Conservation (phyloP, 257 asterid species). For the Solanum pinnatisectum region DNA sequence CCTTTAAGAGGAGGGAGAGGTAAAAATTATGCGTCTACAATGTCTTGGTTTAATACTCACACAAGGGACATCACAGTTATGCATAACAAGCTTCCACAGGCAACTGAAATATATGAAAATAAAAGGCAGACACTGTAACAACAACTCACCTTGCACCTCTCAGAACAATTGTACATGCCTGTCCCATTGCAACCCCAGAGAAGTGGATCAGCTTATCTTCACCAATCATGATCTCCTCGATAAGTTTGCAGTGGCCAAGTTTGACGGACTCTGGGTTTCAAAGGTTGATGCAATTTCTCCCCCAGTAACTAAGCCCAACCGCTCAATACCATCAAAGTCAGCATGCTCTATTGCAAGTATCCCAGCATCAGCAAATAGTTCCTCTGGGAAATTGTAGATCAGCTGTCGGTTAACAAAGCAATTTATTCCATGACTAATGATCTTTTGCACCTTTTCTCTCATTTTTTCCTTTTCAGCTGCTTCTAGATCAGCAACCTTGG, state of each 20-base stretch:
- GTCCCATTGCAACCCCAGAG: slow-evolving; percentile 96
- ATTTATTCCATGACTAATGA: slow-evolving; percentile 80
- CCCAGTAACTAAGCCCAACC: slow-evolving; percentile 90
- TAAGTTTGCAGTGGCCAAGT: slow-evolving; percentile 87
- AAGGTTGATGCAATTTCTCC: slow-evolving; percentile 96
- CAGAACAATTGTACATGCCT: slow-evolving; percentile 88
- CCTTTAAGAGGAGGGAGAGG: too few relatives aligned
- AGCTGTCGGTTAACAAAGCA: slow-evolving; percentile 92
- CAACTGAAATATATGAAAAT: not conserved
- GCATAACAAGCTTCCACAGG: not conserved
- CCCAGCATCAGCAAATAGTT: slow-evolving; percentile 95
- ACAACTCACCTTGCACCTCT: slow-evolving; percentile 81
- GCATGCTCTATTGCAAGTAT: slow-evolving; percentile 97
- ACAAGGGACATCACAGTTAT: not conserved
- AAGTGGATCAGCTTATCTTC: slow-evolving; percentile 94
- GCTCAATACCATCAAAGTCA: slow-evolving; percentile 97
- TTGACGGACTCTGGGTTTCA: slow-evolving; percentile 96
- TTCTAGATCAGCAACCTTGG: slow-evolving; percentile 95
- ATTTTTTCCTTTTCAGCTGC: slow-evolving; percentile 88
- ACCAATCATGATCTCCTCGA: slow-evolving; percentile 97
- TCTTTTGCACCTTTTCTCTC: slow-evolving; percentile 93
- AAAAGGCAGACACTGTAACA: not conserved
- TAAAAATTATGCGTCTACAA: not conserved
- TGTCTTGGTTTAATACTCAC: not conserved
- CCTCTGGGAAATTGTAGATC: slow-evolving; percentile 95